Evolutionary conservation across 2,329 filamentous ascomycete genomes (phyloP).

Genomic region (Lojkania enalia): DNA sequence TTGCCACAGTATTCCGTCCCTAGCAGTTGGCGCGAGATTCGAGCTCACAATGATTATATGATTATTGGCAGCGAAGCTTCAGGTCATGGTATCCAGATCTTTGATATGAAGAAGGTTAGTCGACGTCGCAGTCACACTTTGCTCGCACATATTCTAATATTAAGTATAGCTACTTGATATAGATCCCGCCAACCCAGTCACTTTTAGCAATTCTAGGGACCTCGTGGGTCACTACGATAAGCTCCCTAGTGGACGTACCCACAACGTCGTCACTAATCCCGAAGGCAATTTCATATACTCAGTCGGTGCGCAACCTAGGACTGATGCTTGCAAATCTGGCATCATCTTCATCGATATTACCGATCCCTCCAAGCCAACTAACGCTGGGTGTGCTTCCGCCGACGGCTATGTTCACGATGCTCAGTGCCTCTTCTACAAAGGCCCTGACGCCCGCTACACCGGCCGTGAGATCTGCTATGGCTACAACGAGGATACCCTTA

Average conservation of each 20-base stretch:
- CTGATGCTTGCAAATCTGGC: slow-evolving; percentile 53
- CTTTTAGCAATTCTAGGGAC: slow-evolving; percentile 38
- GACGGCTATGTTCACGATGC: slow-evolving; percentile 66
- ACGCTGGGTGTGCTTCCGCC: slow-evolving; percentile 57
- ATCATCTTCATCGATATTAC: slow-evolving; percentile 63
- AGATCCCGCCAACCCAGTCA: slow-evolving; percentile 40
- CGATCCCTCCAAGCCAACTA: slow-evolving; percentile 57
- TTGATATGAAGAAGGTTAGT: slow-evolving; percentile 58
- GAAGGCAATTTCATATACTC: slow-evolving; percentile 44
- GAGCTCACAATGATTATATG: slow-evolving; percentile 49
- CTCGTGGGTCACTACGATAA: slow-evolving; percentile 40
- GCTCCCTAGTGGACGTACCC: slow-evolving; percentile 41
- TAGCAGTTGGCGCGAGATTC: slow-evolving; percentile 59
- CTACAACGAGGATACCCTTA: slow-evolving; percentile 59
- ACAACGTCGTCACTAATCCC: slow-evolving; percentile 46
- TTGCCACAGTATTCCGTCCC: slow-evolving; percentile 53
- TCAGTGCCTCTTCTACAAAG: slow-evolving; percentile 61
- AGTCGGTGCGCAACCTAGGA: slow-evolving; percentile 40
- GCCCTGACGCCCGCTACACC: slow-evolving; percentile 54
- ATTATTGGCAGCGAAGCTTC: slow-evolving; percentile 47
- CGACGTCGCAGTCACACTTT: not conserved
- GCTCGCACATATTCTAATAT: slow-evolving; percentile 6
- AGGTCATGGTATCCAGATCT: slow-evolving; percentile 63
- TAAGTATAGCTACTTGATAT: slow-evolving; percentile 33
- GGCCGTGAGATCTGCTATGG: slow-evolving; percentile 60